These are phyloP conservation scores for Chenopodium berlandieri DNA, from an alignment of 148 eudicot species.

Conservation along the genomic window DNA sequence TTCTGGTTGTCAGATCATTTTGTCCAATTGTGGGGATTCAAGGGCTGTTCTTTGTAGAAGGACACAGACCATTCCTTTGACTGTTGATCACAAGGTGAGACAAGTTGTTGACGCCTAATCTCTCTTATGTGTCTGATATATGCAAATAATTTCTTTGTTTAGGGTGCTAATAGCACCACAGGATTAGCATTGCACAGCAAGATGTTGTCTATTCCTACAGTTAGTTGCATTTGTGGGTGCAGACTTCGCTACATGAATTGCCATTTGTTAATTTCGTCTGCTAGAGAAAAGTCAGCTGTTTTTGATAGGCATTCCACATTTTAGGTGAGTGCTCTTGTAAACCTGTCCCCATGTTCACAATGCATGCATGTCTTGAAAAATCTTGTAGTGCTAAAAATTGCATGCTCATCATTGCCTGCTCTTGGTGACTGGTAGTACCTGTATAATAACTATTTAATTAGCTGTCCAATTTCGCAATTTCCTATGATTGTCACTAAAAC, in stretches of 20 bases:
- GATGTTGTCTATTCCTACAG: background rate
- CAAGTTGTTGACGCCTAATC: constrained; percentile 2
- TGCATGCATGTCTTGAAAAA: background rate
- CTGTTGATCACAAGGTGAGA: constrained; percentile 78
- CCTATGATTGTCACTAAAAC: constrained; percentile 2
- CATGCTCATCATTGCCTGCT: background rate
- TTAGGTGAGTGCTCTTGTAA: background rate
- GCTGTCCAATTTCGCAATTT: background rate
- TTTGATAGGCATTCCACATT: background rate
- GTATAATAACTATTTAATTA: background rate
- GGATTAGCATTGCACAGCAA: constrained; percentile 4
- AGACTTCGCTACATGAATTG: constrained; percentile 2
- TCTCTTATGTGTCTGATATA: background rate
- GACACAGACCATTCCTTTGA: constrained; percentile 58
- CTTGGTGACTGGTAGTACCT: background rate
- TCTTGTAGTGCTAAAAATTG: background rate
- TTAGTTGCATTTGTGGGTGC: constrained; percentile 12
- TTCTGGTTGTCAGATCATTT: constrained; percentile 72
- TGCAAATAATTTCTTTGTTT: background rate
- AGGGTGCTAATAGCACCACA: background rate
- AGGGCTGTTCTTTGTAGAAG: constrained; percentile 77
- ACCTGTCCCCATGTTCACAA: background rate
- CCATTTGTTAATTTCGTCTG: background rate
- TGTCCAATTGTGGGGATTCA: constrained; percentile 83
- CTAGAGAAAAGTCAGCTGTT: constrained; percentile 1